Percentiles rank a stretch among this genome's conserved stretches.
These are phyloP conservation scores for Sporothrix globosa DNA, from an alignment of 2,329 filamentous ascomycete genomes.

Conservation along the genomic window DNA sequence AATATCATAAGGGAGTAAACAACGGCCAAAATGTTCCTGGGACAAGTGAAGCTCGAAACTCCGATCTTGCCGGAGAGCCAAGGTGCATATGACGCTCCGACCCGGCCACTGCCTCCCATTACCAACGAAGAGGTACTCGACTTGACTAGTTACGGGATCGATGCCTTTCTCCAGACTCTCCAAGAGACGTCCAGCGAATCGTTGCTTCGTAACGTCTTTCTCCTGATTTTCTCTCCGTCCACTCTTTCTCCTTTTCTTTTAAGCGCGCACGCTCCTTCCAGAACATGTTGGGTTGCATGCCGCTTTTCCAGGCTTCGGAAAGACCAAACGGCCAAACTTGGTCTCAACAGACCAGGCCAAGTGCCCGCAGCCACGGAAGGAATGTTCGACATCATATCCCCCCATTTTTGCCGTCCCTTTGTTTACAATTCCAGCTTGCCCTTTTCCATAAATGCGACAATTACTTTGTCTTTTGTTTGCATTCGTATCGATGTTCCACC, in stretches of 20 bases:
- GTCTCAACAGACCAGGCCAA: background rate
- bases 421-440: background rate
- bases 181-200: no score
- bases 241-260: background rate
- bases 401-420: background rate
- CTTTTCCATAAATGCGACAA: no score
- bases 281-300: constrained; percentile 15
- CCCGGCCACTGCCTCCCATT: no score
- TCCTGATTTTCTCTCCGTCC: background rate
- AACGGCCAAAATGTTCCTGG: no score
- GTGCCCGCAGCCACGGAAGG: background rate
- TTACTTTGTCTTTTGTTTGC: background rate
- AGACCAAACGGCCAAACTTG: constrained; percentile 14
- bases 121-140: no score
- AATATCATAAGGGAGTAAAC: no score
- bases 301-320: constrained; percentile 2
- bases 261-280: constrained; percentile 20
- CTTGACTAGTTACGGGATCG: no score
- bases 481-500: background rate
- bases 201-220: background rate
- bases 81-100: no score
- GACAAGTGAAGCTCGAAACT: no score
- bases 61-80: no score
- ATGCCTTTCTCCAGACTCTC: no score
- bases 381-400: background rate